Conservation (phyloP, 75 land plant genomes). For the Cunninghamia lanceolata region DNA sequence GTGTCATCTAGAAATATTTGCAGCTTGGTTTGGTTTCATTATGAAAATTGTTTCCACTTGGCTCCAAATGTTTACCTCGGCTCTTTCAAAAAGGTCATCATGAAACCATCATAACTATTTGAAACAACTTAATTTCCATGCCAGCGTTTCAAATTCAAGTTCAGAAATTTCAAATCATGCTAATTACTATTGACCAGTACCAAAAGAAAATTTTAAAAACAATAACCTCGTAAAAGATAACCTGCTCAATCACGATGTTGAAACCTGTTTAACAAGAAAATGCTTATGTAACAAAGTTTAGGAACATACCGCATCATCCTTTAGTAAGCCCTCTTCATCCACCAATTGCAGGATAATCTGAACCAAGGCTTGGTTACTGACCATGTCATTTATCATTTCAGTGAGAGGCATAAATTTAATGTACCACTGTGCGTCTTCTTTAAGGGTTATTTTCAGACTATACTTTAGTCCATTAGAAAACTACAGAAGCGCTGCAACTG, state of each 20-base stretch:
- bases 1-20: not conserved
- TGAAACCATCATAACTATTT: not conserved
- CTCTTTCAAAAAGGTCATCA: not conserved
- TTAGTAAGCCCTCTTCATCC: slow-evolving; percentile 64
- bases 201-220: not conserved
- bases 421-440: slow-evolving; percentile 50
- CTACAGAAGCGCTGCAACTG: slow-evolving; percentile 41
- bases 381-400: slow-evolving; percentile 37
- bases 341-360: slow-evolving; percentile 38
- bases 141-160: not conserved
- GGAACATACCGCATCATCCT: slow-evolving; percentile 65
- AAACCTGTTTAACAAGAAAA: not conserved
- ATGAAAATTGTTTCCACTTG: not conserved
- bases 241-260: not conserved
- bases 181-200: not conserved
- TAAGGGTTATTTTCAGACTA: slow-evolving; percentile 37
- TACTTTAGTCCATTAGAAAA: slow-evolving; percentile 36
- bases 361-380: slow-evolving; percentile 28
- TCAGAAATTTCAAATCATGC: not conserved
- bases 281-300: not conserved
- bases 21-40: not conserved
- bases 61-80: not conserved
- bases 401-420: slow-evolving; percentile 54
- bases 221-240: not conserved
- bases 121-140: not conserved